phyloP scores from a whole-genome alignment of 768 basidiomycete species.

The Rhizopogon rudus region DNA sequence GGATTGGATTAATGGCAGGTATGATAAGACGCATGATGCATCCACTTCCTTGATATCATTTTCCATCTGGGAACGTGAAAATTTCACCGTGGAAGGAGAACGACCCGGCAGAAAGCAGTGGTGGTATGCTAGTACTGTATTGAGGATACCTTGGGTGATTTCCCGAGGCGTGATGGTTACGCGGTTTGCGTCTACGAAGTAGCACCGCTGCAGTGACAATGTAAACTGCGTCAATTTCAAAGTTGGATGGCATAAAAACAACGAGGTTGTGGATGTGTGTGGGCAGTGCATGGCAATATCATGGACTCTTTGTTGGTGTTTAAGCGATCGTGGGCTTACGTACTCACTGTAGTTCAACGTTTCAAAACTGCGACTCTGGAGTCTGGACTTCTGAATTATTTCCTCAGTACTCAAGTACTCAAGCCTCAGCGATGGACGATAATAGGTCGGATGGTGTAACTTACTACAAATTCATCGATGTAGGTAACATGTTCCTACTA shows the following conservation, averaged over 20 bases:
- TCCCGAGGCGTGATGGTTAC: neutral
- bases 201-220: neutral
- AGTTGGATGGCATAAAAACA: neutral
- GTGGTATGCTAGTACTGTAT: too few species aligned
- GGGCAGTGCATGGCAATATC: neutral
- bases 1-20: neutral
- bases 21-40: neutral
- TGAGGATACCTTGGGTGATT: neutral
- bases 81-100: neutral
- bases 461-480: slow-evolving; percentile 55
- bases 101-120: neutral
- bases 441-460: too few species aligned
- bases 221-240: neutral
- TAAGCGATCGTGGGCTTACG: neutral
- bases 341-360: too few species aligned
- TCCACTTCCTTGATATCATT: neutral
- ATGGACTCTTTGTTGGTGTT: neutral
- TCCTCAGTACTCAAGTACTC: too few species aligned
- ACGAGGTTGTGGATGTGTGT: neutral
- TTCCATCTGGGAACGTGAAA: neutral
- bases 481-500: slow-evolving; percentile 66
- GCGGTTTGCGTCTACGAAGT: neutral
- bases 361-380: too few species aligned
- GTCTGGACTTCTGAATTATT: too few species aligned
- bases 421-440: too few species aligned